These are phyloP conservation scores for Podospora conica DNA, from an alignment of 495 filamentous ascomycete species.

Conservation along the genomic window DNA sequence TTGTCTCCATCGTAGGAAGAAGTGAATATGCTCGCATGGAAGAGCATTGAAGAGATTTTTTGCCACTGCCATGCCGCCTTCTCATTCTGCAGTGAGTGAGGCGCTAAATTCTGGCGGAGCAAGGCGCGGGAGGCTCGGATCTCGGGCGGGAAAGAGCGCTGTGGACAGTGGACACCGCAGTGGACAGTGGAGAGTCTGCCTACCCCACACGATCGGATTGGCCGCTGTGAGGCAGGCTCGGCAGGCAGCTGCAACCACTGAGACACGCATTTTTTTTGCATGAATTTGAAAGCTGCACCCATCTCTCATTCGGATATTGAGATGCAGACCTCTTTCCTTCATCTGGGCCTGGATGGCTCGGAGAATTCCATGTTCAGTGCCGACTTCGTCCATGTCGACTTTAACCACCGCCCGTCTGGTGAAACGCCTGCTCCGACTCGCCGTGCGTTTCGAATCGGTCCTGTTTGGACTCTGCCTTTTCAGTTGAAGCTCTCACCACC, in stretches of 20 bases:
- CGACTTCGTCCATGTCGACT: neutral
- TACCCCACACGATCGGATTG: neutral
- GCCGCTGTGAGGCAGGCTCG: neutral
- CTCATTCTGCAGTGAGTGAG: neutral
- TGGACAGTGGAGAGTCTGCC: too few species aligned
- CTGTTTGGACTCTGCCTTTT: neutral
- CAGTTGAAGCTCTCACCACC: neutral
- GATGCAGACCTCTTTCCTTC: neutral
- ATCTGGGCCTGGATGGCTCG: neutral
- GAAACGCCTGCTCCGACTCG: neutral
- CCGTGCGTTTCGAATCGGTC: neutral
- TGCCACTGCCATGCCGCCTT: neutral
- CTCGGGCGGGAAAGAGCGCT: neutral
- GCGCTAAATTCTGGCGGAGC: neutral
- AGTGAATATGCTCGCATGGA: too few species aligned
- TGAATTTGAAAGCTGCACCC: neutral
- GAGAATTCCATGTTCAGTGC: slow-evolving; percentile 10
- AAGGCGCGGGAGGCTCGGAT: neutral
- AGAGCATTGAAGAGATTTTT: neutral
- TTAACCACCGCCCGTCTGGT: slow-evolving; percentile 5
- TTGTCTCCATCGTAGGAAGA: neutral
- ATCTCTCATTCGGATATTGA: neutral
- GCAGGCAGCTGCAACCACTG: too few species aligned
- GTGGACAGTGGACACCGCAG: too few species aligned
- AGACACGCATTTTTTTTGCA: neutral